Evolutionary conservation across 768 basidiomycete species (phyloP).

Genomic region (Naganishia onofrii): DNA sequence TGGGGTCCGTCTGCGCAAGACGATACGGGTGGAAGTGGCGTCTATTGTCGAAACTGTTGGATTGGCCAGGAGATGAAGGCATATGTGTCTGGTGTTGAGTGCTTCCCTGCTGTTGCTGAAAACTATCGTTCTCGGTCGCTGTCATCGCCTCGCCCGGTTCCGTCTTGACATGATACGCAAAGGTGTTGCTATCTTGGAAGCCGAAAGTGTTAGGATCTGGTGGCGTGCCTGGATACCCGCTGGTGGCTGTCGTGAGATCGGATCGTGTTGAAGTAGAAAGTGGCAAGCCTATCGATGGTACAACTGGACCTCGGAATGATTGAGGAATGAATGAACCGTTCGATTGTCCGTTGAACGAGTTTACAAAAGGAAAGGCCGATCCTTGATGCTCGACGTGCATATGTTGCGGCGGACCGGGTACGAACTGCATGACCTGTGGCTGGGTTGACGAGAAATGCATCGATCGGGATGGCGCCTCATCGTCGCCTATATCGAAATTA

Average conservation of each 20-base stretch:
- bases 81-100: background rate
- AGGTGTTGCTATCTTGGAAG: background rate
- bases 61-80: background rate
- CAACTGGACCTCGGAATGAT: background rate
- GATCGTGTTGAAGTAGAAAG: conserved; percentile 1
- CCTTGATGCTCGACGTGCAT: background rate
- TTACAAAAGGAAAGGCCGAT: background rate
- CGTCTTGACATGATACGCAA: background rate
- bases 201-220: background rate
- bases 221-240: conserved; percentile 5
- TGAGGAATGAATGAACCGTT: background rate
- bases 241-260: background rate
- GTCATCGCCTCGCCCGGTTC: background rate
- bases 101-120: background rate
- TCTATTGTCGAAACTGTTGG: background rate
- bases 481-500: background rate
- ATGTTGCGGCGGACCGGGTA: conserved; percentile 1
- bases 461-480: background rate
- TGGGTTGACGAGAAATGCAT: background rate
- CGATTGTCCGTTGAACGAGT: conserved; percentile 5
- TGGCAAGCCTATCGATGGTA: background rate
- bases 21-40: conserved; percentile 8
- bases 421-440: background rate
- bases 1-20: background rate
- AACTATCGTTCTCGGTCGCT: background rate